Conservation (phyloP, 495 filamentous ascomycete genomes). For the Aspergillus sclerotiicarbonarius region DNA sequence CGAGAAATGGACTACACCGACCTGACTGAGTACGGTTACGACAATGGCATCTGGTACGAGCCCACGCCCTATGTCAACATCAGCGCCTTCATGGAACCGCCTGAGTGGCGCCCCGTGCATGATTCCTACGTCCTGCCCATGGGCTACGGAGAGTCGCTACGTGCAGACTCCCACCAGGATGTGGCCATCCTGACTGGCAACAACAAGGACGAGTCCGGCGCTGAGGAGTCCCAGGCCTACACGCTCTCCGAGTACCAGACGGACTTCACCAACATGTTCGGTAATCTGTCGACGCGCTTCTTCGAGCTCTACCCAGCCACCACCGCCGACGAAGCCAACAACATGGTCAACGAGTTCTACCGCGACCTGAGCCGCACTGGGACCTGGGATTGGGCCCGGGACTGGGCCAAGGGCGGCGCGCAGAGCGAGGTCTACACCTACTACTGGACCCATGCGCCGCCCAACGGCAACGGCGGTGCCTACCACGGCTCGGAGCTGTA, state of each 20-base stretch:
- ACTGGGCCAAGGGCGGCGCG: slow-evolving; percentile 13
- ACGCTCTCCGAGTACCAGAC: slow-evolving; percentile 9
- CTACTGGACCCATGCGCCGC: slow-evolving; percentile 17
- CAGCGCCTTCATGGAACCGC: slow-evolving; percentile 10
- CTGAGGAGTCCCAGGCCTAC: slow-evolving; percentile 12
- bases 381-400: slow-evolving; percentile 14
- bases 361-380: slow-evolving; percentile 10
- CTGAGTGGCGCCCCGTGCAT: slow-evolving; percentile 12
- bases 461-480: slow-evolving; percentile 6
- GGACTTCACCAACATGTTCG: slow-evolving; percentile 8
- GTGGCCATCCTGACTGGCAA: slow-evolving; percentile 19
- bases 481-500: slow-evolving; percentile 19
- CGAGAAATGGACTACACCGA: neutral
- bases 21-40: neutral
- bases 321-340: slow-evolving; percentile 8
- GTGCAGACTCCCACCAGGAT: slow-evolving; percentile 6
- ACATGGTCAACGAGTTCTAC: slow-evolving; percentile 9
- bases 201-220: too few relatives aligned
- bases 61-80: slow-evolving; percentile 12
- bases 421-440: slow-evolving; percentile 16
- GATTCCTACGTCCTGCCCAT: slow-evolving; percentile 18
- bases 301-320: slow-evolving; percentile 14
- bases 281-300: slow-evolving; percentile 5
- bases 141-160: slow-evolving; percentile 9
- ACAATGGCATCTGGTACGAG: neutral